Evolutionary conservation across 495 filamentous ascomycete species (phyloP), one percentile per base, ranked within the genome.

Genomic region (Polyplosphaeria fusca): DNA sequence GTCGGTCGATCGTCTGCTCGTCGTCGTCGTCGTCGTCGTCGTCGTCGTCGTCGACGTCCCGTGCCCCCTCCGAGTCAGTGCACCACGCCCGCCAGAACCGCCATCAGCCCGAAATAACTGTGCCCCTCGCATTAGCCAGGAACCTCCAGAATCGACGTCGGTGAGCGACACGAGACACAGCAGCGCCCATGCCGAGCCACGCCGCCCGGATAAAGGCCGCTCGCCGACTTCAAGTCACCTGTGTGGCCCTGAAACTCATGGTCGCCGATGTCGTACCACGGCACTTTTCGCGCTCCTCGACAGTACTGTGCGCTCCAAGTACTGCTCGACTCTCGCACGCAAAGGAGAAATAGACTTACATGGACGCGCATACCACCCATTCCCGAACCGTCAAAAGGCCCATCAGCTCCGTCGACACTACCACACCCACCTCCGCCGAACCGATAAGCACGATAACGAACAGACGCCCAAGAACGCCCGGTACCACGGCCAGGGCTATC

Each of bases 81-180:
- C 55, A 42, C 51, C 11, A 61, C 28, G 32, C 43, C 54, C 39
- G 65, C 65, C 25, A 67, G 51, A 30, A 67, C 16, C 16, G 48
- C 57, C 65, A 67, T 59, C 4, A 63, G 18, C 30, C 63, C 62
- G 42, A 67, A 65, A 65, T 67, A 66, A 35, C 63, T 66, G n/a
- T n/a, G 51, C 41, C 42, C 51, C 39, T 58, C 49, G 58, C 44
- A 55, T 66, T 62, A 66, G 63, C 55, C n/a, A 30, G 32, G 4
- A 28, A 48, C 43, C 27, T 28, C 26, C 54, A 23, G 43, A 47
- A 60, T 32, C 37, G 32, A 28, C 22, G 49, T 28, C 56, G 39
- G 38, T 24, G 38, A 52, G 35, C 38, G 16, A 39, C 3, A 43
- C 47, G 43, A 14, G 39, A 27, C 32, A n/a, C 5, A n/a, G 19